Base-by-base conservation (phyloP, 768 basidiomycete species). In the Pleurotus platypus region DNA sequence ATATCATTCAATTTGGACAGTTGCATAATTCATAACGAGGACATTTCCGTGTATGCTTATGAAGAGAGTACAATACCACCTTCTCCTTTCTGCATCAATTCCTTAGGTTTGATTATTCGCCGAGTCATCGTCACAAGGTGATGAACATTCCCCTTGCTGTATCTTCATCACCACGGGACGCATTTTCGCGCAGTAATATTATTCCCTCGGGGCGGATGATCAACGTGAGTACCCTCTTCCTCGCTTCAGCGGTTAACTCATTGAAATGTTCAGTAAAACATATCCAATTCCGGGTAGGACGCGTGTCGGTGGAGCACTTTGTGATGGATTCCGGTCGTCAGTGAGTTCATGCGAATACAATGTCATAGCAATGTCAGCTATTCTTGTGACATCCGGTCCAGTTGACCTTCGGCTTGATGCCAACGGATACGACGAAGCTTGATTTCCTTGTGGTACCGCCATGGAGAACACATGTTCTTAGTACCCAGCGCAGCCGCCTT, bases 41-140 rank as follows among this genome's bases (percentile, higher is more conserved):
- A 51, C 51, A 40, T 42, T 42, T 13, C 38, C 39, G 38, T 54
- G 51, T 54, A 54, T 39, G 39, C 51, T 38, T 54, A 54, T 42
- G 39, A 42, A 42, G 37, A 40, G 27, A 54, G 51, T 54, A 54
- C 51, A 54, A 54, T 54, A 54, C 24, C 51, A 54, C 26, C 13
- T 42, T 15, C 24, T 35, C 30, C 24, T 54, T 42, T n/a, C 27
- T 35, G 22, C 27, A 15, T n/a, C 26, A 15, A 16, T 20, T 11
- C 8, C 0, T 11, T 35, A 35, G 30, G 30, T 35, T 35, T 35
- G 30, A 35, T 35, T 11, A 35, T 35, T 11, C 4, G 24, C 42
- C 39, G 20, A 39, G n/a, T n/a, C 51, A 7, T 16, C 46, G 46
- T 15, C 22, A 20, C 24, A 15, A 7, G 24, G 5, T 20, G 37